These are phyloP conservation scores for Alternaria alternata DNA, from an alignment of 2,329 filamentous ascomycete species.

Conservation along the genomic window DNA sequence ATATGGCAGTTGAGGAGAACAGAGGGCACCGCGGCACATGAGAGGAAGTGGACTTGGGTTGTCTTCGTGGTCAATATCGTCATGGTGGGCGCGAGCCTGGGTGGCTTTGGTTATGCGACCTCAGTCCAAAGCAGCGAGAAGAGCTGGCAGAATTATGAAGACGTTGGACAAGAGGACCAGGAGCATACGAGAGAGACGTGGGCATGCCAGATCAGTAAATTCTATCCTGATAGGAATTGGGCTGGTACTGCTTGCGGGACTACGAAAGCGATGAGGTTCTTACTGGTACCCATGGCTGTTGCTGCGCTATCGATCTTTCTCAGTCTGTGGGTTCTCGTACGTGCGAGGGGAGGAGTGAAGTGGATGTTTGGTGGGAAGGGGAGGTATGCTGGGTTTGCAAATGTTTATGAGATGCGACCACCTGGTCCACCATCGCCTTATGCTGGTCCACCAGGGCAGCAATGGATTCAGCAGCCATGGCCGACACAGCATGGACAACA, in stretches of 20 bases:
- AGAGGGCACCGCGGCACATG: constrained; percentile 31
- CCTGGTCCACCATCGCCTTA: constrained; percentile 4
- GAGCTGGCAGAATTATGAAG: constrained; percentile 29
- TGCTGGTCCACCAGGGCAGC: neutral
- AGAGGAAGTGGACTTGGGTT: constrained; percentile 39
- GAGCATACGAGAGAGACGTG: constrained; percentile 39
- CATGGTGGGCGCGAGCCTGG: constrained; percentile 26
- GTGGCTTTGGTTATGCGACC: constrained; percentile 31
- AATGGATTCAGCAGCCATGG: constrained; percentile 7
- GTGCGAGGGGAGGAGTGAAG: constrained; percentile 34
- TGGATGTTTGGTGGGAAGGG: constrained; percentile 42
- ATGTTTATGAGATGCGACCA: constrained; percentile 33
- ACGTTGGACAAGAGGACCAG: constrained; percentile 21
- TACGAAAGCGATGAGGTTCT: constrained; percentile 33
- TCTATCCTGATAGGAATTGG: constrained; percentile 30
- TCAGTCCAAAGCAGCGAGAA: constrained; percentile 25
- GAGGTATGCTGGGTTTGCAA: constrained; percentile 38
- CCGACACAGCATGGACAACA: constrained; percentile 9
- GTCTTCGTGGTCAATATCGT: constrained; percentile 28
- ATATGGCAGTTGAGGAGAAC: constrained; percentile 43
- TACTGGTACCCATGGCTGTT: constrained; percentile 35
- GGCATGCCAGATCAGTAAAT: constrained; percentile 35
- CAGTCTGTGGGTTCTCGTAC: constrained; percentile 30
- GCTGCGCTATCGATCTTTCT: constrained; percentile 28
- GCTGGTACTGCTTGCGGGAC: constrained; percentile 35